These are phyloP conservation scores for Madurella fahalii DNA, from an alignment of 2,329 filamentous ascomycete genomes.

Conservation along the genomic window DNA sequence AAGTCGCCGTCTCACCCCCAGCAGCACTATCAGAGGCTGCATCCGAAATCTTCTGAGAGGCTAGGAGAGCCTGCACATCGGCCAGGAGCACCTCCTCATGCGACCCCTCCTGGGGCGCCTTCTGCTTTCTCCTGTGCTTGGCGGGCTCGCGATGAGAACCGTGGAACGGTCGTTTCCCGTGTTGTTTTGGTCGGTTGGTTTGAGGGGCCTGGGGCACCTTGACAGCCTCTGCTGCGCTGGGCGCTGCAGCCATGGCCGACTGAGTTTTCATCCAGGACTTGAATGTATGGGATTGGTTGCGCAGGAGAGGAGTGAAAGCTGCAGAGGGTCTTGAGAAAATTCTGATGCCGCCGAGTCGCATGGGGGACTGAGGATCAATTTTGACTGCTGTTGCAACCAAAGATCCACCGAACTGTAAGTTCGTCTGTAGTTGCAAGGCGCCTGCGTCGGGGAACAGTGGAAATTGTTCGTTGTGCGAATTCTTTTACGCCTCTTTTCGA, in stretches of 20 bases:
- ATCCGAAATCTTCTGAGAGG: constrained; percentile 36
- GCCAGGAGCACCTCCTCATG: constrained; percentile 62
- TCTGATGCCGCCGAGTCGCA: constrained; percentile 15
- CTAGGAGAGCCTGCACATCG: constrained; percentile 57
- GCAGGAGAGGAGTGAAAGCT: constrained; percentile 1
- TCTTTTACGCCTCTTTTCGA: background rate
- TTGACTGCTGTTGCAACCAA: background rate
- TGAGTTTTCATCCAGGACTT: background rate
- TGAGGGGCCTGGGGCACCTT: constrained; percentile 1
- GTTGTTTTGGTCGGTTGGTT: constrained; percentile 9
- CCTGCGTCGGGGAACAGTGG: background rate
- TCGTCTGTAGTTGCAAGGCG: constrained; percentile 1
- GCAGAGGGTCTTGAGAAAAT: constrained; percentile 7
- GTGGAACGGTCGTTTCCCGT: constrained; percentile 21
- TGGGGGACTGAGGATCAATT: background rate
- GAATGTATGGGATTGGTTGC: constrained; percentile 4
- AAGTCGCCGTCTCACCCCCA: constrained; percentile 27
- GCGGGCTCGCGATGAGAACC: constrained; percentile 18
- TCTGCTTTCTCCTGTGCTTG: constrained; percentile 56
- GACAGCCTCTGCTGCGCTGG: constrained; percentile 4
- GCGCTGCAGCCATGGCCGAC: constrained; percentile 10
- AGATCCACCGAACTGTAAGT: background rate
- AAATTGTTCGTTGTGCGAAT: background rate
- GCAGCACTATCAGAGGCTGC: constrained; percentile 26
- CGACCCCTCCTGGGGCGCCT: constrained; percentile 52